phyloP scores from a whole-genome alignment of 108 stramenopile species.

The Fistulifera solaris region DNA sequence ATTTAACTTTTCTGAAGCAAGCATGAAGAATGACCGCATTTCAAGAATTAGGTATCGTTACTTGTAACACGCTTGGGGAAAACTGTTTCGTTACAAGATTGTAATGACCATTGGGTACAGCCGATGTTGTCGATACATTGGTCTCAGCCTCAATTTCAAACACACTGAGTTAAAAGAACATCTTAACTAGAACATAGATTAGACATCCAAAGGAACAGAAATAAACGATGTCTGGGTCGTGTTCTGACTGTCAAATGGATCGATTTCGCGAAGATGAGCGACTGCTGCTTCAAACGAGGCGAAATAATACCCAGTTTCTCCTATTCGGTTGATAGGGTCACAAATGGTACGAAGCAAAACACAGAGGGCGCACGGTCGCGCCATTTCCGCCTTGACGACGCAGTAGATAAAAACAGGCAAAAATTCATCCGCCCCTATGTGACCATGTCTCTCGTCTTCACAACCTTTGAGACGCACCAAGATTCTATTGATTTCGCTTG shows the following conservation, averaged over 20 bases:
- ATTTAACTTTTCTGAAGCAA: no score
- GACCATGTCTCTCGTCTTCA: background rate
- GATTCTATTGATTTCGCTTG: constrained; percentile 59
- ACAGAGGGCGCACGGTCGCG: constrained; percentile 71
- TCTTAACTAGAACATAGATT: no score
- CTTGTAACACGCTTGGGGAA: no score
- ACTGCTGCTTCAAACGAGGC: constrained; percentile 86
- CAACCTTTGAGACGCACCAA: constrained; percentile 8
- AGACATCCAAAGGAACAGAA: constrained; percentile 8
- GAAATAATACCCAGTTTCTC: constrained; percentile 85
- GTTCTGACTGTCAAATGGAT: constrained; percentile 27
- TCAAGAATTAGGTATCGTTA: no score
- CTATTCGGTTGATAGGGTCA: constrained; percentile 62
- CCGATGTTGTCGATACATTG: no score
- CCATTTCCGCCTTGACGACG: constrained; percentile 72
- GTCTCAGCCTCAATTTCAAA: no score
- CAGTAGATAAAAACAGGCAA: constrained; percentile 88
- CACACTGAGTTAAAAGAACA: no score
- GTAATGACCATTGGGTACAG: no score
- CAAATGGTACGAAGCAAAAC: constrained; percentile 65
- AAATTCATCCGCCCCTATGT: constrained; percentile 83
- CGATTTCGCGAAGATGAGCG: constrained; percentile 68
- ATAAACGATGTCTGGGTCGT: constrained; percentile 7
- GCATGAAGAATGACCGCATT: no score
- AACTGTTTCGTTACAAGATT: no score